These are phyloP conservation scores for Phenoliferia sp. DNA, from an alignment of 1,284 basidiomycete species.

Conservation along the genomic window DNA sequence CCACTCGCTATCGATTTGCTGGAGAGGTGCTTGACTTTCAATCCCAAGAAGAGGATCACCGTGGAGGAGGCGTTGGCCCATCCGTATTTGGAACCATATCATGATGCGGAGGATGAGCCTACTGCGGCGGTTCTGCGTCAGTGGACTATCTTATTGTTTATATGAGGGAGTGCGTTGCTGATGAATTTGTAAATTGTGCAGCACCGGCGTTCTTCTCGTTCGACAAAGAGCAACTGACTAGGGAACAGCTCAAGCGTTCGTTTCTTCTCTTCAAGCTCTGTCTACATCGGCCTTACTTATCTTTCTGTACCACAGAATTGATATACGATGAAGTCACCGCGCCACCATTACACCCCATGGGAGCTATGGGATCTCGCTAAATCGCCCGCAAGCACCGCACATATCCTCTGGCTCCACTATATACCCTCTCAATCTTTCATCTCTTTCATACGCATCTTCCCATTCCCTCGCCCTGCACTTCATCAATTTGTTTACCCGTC, in stretches of 20 bases:
- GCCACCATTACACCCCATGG: slow-evolving; percentile 10
- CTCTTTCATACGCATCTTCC: not conserved
- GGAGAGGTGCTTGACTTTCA: slow-evolving; percentile 51
- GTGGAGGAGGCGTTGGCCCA: slow-evolving; percentile 37
- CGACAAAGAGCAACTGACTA: slow-evolving; percentile 52
- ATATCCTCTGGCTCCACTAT: not conserved
- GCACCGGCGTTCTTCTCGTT: slow-evolving; percentile 82
- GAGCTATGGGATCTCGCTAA: not conserved
- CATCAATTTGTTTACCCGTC: too few relatives aligned
- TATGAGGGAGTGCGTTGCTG: slow-evolving; percentile 2
- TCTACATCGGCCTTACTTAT: not conserved
- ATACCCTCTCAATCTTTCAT: not conserved
- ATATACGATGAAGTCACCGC: slow-evolving; percentile 46
- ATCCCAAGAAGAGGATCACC: slow-evolving; percentile 38
- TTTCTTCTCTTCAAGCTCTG: not conserved
- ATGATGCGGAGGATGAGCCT: slow-evolving; percentile 36
- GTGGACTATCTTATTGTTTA: slow-evolving; percentile 5
- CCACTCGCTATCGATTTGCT: slow-evolving; percentile 84
- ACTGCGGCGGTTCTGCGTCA: slow-evolving; percentile 26
- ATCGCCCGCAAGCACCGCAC: not conserved
- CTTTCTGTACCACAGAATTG: slow-evolving; percentile 37
- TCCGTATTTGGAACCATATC: slow-evolving; percentile 36
- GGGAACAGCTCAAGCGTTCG: slow-evolving; percentile 49
- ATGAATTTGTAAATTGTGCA: slow-evolving; percentile 43
- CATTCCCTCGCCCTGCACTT: not conserved